Base-by-base conservation (phyloP, 352 stramenopile species). In the Phytophthora pini region DNA sequence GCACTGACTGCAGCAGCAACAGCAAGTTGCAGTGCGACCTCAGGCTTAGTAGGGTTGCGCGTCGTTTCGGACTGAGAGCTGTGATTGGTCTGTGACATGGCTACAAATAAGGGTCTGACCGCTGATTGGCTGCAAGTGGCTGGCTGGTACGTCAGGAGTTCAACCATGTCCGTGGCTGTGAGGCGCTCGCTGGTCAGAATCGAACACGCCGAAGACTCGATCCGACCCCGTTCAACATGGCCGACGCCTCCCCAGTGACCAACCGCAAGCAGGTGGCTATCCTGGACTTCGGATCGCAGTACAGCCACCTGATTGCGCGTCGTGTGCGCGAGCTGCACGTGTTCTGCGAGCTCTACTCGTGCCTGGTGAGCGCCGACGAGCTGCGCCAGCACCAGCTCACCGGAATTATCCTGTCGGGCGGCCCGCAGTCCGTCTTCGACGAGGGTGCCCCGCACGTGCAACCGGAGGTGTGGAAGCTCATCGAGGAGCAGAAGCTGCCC, bases 341-440 rank as follows among this genome's bases (percentile, higher is more conserved):
- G 38, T 99, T 99, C 72, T 99, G 97, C 76, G 97, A 99, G 75
- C 84, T 99, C n/a, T 99, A 99, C 79, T 98, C 94, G 67, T 99
- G 97, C 74, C 84, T 98, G 10, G 97, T 99, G 22, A 82, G 92
- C 27, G 81, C 84, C 24, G 80, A 98, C 58, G 93, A 98, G 74
- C 82, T 99, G 56, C 76, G 77, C 34, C 88, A 97, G 76, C 95
- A 98, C 76, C 79, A 98, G 56, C 74, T 99, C 8, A 97, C 87
- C 31, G 98, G 97, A 32, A 95, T 99, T 58, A 99, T 99, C 76
- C 77, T 99, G 43, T 98, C 93, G 32, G 98, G 98, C 46, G 97
- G 98, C 13, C 98, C 98, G 1, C 90, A 93, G 61, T 97, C 88
- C 55, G 97, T 99, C 15, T 99, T 99, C 71, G 97, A 99, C 56